Evolutionary conservation across 257 asterid genomes (phyloP).

Genomic region (Lantana camara): DNA sequence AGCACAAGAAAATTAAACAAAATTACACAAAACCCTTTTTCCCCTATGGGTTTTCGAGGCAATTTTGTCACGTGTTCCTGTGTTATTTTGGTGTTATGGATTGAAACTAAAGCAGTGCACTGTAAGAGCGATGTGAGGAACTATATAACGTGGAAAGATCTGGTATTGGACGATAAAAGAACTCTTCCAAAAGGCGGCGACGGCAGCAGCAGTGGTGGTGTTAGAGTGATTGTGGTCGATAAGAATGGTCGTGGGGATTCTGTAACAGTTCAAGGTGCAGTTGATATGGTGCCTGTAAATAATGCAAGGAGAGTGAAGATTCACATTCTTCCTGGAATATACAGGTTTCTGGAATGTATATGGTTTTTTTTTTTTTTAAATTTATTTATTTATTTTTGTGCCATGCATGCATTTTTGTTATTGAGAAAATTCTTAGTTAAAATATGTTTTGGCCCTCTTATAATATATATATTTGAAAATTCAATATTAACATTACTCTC

Average conservation of each 20-base stretch:
- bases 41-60: conserved; percentile 14
- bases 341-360: conserved; percentile 42
- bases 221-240: conserved; percentile 45
- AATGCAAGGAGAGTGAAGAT: conserved; percentile 49
- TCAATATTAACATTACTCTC: too few relatives aligned
- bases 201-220: too few relatives aligned
- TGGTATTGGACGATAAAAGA: not conserved
- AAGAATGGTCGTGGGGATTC: conserved; percentile 55
- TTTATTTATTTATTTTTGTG: too few relatives aligned
- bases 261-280: conserved; percentile 61
- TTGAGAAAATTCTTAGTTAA: too few relatives aligned
- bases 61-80: not conserved
- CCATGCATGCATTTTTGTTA: not conserved
- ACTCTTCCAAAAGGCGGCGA: not conserved
- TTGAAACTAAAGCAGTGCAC: not conserved
- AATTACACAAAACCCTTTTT: not conserved
- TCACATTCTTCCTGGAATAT: conserved; percentile 56
- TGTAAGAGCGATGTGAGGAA: not conserved
- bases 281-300: conserved; percentile 52
- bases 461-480: too few relatives aligned
- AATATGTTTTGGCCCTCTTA: too few relatives aligned
- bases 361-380: too few relatives aligned
- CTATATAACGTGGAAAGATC: too few relatives aligned
- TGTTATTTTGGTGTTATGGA: conserved; percentile 11
- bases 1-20: not conserved